Evolutionary conservation across 768 basidiomycete species (phyloP).

Genomic region (Hortiboletus campestris): DNA sequence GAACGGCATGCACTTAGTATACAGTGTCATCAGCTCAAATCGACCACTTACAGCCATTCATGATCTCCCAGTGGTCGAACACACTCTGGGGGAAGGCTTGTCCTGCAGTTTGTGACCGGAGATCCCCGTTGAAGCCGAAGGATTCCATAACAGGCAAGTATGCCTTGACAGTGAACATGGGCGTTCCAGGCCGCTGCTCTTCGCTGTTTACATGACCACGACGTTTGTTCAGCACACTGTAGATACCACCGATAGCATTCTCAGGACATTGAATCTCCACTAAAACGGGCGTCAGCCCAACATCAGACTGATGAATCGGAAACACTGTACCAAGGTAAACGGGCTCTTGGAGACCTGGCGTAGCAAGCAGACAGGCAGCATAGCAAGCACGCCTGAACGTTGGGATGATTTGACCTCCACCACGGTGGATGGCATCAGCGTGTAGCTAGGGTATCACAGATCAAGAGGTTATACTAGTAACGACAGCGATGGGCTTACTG

Average conservation of each 20-base stretch:
- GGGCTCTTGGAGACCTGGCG: constrained; percentile 92
- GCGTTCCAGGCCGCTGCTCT: constrained; percentile 95
- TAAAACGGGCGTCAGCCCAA: constrained; percentile 29
- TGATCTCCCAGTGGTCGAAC: constrained; percentile 90
- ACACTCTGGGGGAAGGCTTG: constrained; percentile 98
- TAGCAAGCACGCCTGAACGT: constrained; percentile 95
- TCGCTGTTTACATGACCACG: constrained; percentile 98
- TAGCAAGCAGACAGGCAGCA: constrained; percentile 90
- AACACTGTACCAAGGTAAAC: constrained; percentile 75
- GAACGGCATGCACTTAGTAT: constrained; percentile 4
- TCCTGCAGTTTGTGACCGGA: constrained; percentile 88
- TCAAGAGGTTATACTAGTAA: background rate
- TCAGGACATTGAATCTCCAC: constrained; percentile 99
- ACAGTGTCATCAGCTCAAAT: background rate
- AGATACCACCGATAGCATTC: constrained; percentile 96
- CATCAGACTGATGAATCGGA: background rate
- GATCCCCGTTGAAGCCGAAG: constrained; percentile 97
- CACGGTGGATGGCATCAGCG: constrained; percentile 98
- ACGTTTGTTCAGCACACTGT: constrained; percentile 90
- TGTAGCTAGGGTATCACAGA: constrained; percentile 60
- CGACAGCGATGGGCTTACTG: constrained; percentile 48
- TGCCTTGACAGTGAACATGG: constrained; percentile 99
- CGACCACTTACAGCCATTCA: constrained; percentile 68
- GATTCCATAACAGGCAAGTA: constrained; percentile 90
- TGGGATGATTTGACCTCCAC: constrained; percentile 98